phyloP scores from a whole-genome alignment of 2,329 filamentous ascomycete genomes.

The Microdochium nivale region DNA sequence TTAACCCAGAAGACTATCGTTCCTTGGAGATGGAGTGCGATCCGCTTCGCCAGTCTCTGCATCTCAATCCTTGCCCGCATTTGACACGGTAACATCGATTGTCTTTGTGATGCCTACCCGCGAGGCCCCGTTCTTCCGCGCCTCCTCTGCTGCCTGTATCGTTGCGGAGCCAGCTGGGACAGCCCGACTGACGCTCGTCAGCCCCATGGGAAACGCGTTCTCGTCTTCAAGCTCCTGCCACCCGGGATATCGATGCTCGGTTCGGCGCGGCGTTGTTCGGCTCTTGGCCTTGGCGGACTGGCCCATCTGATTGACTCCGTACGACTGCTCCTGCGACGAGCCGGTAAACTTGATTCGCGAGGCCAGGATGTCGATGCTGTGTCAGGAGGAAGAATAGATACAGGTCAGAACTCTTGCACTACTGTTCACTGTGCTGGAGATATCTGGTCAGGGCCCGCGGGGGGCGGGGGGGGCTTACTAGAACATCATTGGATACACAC shows the following conservation, averaged over 20 bases:
- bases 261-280: background rate
- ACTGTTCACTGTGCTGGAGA: background rate
- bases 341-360: background rate
- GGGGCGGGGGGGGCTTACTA: conserved; percentile 18
- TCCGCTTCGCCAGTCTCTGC: too few species aligned
- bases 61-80: background rate
- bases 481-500: conserved; percentile 31
- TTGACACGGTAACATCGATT: conserved; percentile 1
- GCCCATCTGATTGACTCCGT: background rate
- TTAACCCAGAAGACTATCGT: too few species aligned
- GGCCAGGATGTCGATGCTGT: conserved; percentile 1
- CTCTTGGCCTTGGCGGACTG: background rate
- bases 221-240: conserved; percentile 1
- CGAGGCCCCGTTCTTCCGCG: background rate
- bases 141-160: background rate
- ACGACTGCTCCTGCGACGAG: background rate
- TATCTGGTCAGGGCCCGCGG: too few species aligned
- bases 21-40: too few species aligned
- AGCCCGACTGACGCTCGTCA: background rate
- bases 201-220: background rate
- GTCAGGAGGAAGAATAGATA: background rate
- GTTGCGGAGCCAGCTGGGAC: background rate
- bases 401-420: background rate
- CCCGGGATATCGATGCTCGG: background rate
- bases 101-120: conserved; percentile 1